Base-by-base conservation (phyloP, 192 early-diverging fungal genomes). In the Backusella tarrabulga region DNA sequence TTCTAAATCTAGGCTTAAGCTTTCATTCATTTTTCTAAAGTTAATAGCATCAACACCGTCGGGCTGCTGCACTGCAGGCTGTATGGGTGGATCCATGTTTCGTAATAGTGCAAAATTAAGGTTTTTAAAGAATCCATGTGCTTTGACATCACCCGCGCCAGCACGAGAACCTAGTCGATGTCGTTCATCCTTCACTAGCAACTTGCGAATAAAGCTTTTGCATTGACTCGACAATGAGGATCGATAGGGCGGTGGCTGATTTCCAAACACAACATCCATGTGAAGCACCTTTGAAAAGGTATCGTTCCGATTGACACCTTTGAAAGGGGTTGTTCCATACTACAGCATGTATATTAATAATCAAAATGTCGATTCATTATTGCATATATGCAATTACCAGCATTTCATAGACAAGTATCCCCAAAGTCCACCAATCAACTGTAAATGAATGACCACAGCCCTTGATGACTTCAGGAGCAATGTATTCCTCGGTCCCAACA, bases 361-460 rank as follows among this genome's bases (percentile, higher is more conserved):
- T 40, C 38, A 9, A 40, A 32, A 40, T 12, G 38, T 12, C 38
- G 12, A 40, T 2, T 40, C 29, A 72, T 35, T 3, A 21, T 14
- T 69, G 26, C 50, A 38, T 6, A 8, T 5, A 35, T 34, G 0
- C 32, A 71, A 26, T 80, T 91, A 75, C 87, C 84, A 99, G 90
- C 98, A 99, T 98, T 83, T 99, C 98, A 79, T 96, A 99, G 35
- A 98, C 94, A 34, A 99, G 87, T 34, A 99, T 96, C 14, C 98
- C 98, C 17, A 99, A 81, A 14, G 97, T 99, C 98, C 98, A 99
- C 96, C 97, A 99, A 86, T 99, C 98, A 12, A 99, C 95, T 1
- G 92, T 89, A 78, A 91, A 93, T 6, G 97, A 97, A 86, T 99
- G 97, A 15, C 97, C 97, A 60, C 88, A 87, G 50, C 97, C 97